Base-by-base conservation (phyloP, 768 basidiomycete species). In the Favolaschia claudopus region DNA sequence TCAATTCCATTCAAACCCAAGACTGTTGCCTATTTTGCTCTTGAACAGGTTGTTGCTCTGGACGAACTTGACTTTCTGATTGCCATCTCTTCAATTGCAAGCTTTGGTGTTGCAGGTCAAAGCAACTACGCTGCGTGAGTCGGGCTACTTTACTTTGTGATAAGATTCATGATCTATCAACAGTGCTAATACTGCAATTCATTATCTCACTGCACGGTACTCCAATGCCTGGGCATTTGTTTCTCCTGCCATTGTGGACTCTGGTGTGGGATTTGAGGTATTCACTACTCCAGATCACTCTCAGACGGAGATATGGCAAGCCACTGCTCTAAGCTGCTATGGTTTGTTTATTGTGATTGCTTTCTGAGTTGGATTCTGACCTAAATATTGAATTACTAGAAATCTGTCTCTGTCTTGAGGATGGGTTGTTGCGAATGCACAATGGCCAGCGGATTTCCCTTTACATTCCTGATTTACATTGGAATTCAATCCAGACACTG, bases 81-180 rank as follows among this genome's bases (percentile, higher is more conserved):
- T 38, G 62, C 69, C 2, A 69, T 76, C 33, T 75, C 76, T 0
- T 76, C 77, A 1, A 69, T 75, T 7, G 56, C 72, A 6, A 58
- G 42, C 14, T 75, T 76, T 58, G 78, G 78, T 13, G 70, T 62
- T 47, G 63, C 66, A 17, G 78, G 77, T 3, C 78, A 79, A 60
- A 71, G 75, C 0, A 79, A 78, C 50, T 79, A 79, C 60, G 69
- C 73, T 7, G 67, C 67, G 74, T 77, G 42, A 58, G 61, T 57
- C 29, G 29, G n/a, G n/a, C 32, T 17, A 15, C 31, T 1, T 47
- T 24, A 13, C 28, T 4, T 25, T 14, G 37, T 32, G 38, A 13
- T 14, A 27, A 27, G 22, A 29, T 36, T 38, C 34, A 25, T n/a
- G 19, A 22, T 43, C n/a, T 46, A 15, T 39, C n/a, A 42, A 17